Conservation (phyloP, 73 alveolate species). For the Diophrys sp. region DNA sequence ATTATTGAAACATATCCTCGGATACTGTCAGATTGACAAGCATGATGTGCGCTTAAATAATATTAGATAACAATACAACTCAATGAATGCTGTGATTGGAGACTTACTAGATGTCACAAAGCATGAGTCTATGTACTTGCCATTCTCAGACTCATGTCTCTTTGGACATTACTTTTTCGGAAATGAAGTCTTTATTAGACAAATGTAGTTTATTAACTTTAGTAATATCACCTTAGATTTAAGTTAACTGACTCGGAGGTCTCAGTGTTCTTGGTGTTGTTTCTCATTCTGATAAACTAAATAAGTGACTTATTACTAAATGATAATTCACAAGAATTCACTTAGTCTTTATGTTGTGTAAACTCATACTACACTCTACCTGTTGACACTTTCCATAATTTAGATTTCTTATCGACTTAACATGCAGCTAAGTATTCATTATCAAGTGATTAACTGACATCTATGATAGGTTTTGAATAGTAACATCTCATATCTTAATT, state of each 20-base stretch:
- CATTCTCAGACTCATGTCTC: conserved; percentile 83
- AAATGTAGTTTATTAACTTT: no score
- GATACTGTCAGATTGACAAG: conserved; percentile 63
- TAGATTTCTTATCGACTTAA: conserved; percentile 74
- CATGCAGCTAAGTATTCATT: conserved; percentile 71
- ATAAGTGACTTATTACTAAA: no score
- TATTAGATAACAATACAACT: conserved; percentile 55
- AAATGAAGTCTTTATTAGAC: conserved; percentile 42
- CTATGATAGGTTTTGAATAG: conserved; percentile 44
- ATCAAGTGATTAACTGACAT: conserved; percentile 35
- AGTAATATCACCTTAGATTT: no score
- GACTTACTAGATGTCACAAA: conserved; percentile 75
- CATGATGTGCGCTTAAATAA: conserved; percentile 66
- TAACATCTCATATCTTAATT: no score
- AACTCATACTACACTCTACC: conserved; percentile 69
- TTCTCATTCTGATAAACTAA: no score
- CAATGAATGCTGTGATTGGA: conserved; percentile 38
- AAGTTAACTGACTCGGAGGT: no score
- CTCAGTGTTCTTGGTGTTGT: no score
- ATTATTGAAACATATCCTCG: conserved; percentile 49
- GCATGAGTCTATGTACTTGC: no score
- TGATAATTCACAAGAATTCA: conserved; percentile 67
- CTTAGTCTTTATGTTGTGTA: conserved; percentile 82
- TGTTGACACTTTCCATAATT: conserved; percentile 76
- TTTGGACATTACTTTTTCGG: conserved; percentile 85